Evolutionary conservation across 768 basidiomycete genomes (phyloP), one percentile per base, ranked within the genome.

Genomic region (Lactarius hengduanensis): DNA sequence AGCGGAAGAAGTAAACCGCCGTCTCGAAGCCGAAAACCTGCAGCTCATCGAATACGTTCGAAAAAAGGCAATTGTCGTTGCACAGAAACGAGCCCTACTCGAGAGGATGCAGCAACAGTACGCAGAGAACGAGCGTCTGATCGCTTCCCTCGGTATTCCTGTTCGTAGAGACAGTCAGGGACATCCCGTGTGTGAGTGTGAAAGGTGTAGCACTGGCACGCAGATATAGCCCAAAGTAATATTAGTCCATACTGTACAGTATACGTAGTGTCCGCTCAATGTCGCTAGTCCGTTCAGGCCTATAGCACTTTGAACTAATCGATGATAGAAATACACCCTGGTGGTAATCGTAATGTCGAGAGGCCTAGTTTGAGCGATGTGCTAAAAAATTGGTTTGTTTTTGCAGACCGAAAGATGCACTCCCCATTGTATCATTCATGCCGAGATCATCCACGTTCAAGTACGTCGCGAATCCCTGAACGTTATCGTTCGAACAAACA

Each of bases 21-120:
- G 16, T 11, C 45, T 34, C n/a, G 38, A 45, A n/a, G 45, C 20
- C 28, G 56, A 57, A 15, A 45, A 66, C 43, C 38, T 40, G 20
- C 16, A 15, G n/a, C 60, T 57, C 34, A 28, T 40, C 36, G 60
- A 61, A 45, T 36, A 38, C 34, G 28, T 30, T 5, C 43, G 61
- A 22, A 45, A 57, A 2, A 45, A 57, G 36, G 34, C 61, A n/a
- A 45, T 47, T 20, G 26, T 57, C 28, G 55, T 43, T 6, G 34
- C 60, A 40, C 43, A 61, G 28, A 50, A 50, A n/a, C 55, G 56
- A n/a, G 22, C 20, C 6, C 43, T 56, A 7, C 9, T 61, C 34
- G 65, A 57, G 60, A 61, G 45, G 57, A 47, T 45, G 38, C 28
- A 62, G 50, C 55, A 60, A 40, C n/a, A 50, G 9, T 18, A 57